A percentile compares a stretch with the other conserved stretches of the same genome.
Evolutionary conservation across 1,139 yeast species (phyloP).

Genomic region (Eremothecium gossypii): DNA sequence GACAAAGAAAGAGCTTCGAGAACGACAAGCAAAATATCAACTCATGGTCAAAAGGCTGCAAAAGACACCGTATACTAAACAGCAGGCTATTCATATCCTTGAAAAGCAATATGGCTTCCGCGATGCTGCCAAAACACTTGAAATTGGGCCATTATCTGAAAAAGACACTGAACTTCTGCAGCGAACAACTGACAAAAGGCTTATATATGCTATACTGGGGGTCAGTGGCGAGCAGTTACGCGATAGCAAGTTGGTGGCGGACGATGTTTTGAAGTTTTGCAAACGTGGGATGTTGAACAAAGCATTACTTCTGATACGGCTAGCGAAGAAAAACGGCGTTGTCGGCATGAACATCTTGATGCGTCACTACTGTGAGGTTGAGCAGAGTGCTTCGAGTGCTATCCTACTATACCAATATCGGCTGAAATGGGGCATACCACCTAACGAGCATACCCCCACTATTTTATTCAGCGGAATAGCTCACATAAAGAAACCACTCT

Average conservation of each 20-base stretch:
- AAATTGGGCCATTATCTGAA: constrained; percentile 31
- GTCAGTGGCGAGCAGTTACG: constrained; percentile 45
- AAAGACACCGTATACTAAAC: constrained; percentile 26
- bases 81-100: constrained; percentile 23
- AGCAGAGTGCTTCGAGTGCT: constrained; percentile 37
- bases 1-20: constrained; percentile 18
- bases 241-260: constrained; percentile 47
- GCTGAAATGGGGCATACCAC: constrained; percentile 50
- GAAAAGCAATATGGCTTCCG: constrained; percentile 15
- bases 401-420: constrained; percentile 43
- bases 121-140: constrained; percentile 19
- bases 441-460: constrained; percentile 46
- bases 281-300: constrained; percentile 40
- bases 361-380: constrained; percentile 38
- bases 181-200: constrained; percentile 32
- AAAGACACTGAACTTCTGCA: constrained; percentile 29
- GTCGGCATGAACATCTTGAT: constrained; percentile 56
- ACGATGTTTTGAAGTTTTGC: constrained; percentile 44
- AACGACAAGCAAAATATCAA: constrained; percentile 11
- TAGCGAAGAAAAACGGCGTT: constrained; percentile 43
- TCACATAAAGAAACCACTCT: constrained; percentile 24
- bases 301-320: constrained; percentile 43
- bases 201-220: constrained; percentile 47
- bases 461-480: constrained; percentile 52
- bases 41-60: constrained; percentile 13